Evolutionary conservation across 2,329 filamentous ascomycete genomes (phyloP), one percentile per base, ranked within the genome.

Genomic region (Aplosporella prunicola): DNA sequence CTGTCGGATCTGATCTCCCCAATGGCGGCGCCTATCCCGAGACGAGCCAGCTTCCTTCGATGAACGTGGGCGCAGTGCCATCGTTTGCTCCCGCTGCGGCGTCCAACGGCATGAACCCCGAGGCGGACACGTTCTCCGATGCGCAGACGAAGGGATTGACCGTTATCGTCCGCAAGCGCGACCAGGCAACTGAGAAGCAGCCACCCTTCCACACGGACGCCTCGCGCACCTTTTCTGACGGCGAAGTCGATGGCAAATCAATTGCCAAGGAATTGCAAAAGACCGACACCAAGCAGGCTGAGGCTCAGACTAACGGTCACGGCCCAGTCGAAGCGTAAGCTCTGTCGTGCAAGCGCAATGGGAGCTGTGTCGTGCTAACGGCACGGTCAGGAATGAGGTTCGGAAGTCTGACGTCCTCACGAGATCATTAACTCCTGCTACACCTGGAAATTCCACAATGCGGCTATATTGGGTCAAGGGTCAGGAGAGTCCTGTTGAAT

Each of bases 201-300:
- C 41, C 58, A 43, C 53, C 58, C 20, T 62, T 57, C 47, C 62
- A 64, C 47, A 58, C 51, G 35, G 47, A 58, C 25, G 58, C 60
- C 16, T 60, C 61, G 14, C 62, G 67, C 54, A 72, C 67, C 14
- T 72, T 72, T 55, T 72, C 70, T 44, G 71, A 74, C 53, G 66
- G 68, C 44, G 71, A 64, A 33, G 67, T 76, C 56, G 67, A 77
- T 57, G 64, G 64, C 50, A 64, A 60, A 53, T 64, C 59, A 47
- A 65, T 70, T 52, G 60, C 62, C 49, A 62, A 66, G 45, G 66
- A 72, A 52, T 50, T 67, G 48, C 55, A 64, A 32, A 63, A 57
- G 47, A 45, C 51, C 39, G 56, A 61, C 26, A 54, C 51, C 40
- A 53, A 57, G 31, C 61, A 63, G 50, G 48, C 55, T 45, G 54